Evolutionary conservation across 257 asterid species (phyloP), one percentile per base, ranked within the genome.

Genomic region (Mitragyna speciosa): DNA sequence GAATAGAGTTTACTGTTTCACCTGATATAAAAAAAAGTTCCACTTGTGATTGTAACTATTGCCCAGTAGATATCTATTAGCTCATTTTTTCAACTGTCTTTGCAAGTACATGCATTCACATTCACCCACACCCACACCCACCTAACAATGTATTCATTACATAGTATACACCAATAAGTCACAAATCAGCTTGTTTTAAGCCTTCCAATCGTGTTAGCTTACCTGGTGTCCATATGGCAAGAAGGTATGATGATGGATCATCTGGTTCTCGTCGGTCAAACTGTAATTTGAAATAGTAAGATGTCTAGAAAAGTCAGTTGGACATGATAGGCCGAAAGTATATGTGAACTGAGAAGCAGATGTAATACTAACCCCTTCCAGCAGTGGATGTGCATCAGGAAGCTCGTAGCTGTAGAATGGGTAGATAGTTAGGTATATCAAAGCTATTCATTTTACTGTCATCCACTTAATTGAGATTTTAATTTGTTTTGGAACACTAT

Each of bases 221-320:
- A 93, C 99, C 99, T 73, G 99, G 98, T 84, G 97, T 91, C 99
- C 99, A 96, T 77, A 96, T 96, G 33, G 98, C 97, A 56, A 96
- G 98, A 78, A 96, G 96, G 89, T 96, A 96, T 14, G 96, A 91
- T 79, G 85, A 81, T 68, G 99, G 99, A 85, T 96, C 99, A 84
- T 96, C 98, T 81, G 89, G 91, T 87, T 96, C 97, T 89, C 98
- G 89, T 80, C 83, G 88, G 70, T 92, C 97, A 91, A 90, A 76
- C 99, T 96, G 95, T 86, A 85, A 78, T 75, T 81, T 77, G 66
- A 79, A 76, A 83, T 79, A 78, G 52, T 61, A 71, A 36, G 52
- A 75, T 83, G 61, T 80, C 77, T 79, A 64, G 69, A 80, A 69
- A 63, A 61, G 52, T 58, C 33, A 78, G 72, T 59, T 77, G 82